Evolutionary conservation across 164 flowering plant genomes (phyloP).

Genomic region (Vitis amurensis): DNA sequence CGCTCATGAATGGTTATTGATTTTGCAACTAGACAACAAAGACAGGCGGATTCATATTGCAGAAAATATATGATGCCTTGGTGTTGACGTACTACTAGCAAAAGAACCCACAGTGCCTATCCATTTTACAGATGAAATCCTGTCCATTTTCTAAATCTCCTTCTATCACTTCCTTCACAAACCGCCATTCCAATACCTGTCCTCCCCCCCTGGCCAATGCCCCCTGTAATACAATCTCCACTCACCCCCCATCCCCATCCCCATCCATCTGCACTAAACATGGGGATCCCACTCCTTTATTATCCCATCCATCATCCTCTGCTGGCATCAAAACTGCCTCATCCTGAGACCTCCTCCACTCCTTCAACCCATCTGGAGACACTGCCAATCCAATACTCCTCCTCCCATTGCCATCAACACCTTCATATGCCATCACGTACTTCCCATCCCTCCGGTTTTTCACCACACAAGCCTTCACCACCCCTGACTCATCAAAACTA

Average conservation of each 20-base stretch:
- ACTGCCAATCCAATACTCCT: slow-evolving; percentile 71
- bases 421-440: slow-evolving; percentile 90
- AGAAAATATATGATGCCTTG: background rate
- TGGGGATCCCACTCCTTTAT: slow-evolving; percentile 59
- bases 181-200: slow-evolving; percentile 82
- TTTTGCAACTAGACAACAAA: too few relatives aligned
- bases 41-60: too few relatives aligned
- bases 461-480: slow-evolving; percentile 49
- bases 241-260: slow-evolving; percentile 45
- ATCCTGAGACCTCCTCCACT: slow-evolving; percentile 53
- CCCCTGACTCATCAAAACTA: slow-evolving; percentile 65
- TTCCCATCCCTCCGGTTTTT: slow-evolving; percentile 47
- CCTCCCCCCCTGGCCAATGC: slow-evolving; percentile 53
- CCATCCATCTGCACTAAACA: slow-evolving; percentile 77
- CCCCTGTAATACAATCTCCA: slow-evolving; percentile 91
- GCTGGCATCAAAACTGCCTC: slow-evolving; percentile 41
- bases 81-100: background rate
- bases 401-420: slow-evolving; percentile 53
- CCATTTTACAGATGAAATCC: slow-evolving; percentile 54
- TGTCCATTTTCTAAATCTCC: slow-evolving; percentile 60
- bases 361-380: slow-evolving; percentile 74
- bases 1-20: too few relatives aligned
- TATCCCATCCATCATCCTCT: slow-evolving; percentile 63
- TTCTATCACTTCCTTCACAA: slow-evolving; percentile 46
- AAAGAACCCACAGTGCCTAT: too few relatives aligned